These are phyloP conservation scores for Amaranthus tricolor DNA, from an alignment of 179 eudicot genomes.

Conservation along the genomic window DNA sequence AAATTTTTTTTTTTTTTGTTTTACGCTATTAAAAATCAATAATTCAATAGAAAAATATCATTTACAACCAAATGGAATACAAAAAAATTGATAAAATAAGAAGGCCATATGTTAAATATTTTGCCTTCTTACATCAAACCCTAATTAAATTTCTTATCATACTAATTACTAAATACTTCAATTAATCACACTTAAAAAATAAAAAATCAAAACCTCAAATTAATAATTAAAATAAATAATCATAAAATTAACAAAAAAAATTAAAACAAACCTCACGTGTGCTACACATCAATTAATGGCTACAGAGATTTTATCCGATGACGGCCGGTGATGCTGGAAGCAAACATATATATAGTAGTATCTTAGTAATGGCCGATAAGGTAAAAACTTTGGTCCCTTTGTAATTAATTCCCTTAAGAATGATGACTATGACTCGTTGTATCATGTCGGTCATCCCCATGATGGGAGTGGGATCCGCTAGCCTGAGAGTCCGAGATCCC, in stretches of 20 bases:
- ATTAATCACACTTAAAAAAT: background rate
- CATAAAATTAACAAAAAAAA: no score
- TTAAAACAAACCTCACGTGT: no score
- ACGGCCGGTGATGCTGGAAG: no score
- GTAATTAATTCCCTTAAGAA: constrained; percentile 11
- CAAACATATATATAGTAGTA: no score
- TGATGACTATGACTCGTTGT: constrained; percentile 35
- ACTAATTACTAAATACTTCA: background rate
- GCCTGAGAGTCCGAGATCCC: constrained; percentile 57
- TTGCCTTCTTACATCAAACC: background rate
- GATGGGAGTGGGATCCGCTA: constrained; percentile 34
- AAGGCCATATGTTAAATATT: no score
- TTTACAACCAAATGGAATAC: no score
- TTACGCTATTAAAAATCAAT: no score
- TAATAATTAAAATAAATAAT: background rate
- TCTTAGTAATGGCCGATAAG: background rate
- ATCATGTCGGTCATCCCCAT: constrained; percentile 44
- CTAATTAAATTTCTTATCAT: background rate
- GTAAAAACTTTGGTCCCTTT: background rate
- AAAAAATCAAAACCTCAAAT: background rate
- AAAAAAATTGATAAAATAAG: background rate
- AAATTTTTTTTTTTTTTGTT: background rate
- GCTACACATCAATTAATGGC: no score
- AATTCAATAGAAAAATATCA: background rate
- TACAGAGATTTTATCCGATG: no score